Evolutionary conservation across 768 basidiomycete species (phyloP), one percentile per base, ranked within the genome.

Genomic region (Phanerochaete carnosa): DNA sequence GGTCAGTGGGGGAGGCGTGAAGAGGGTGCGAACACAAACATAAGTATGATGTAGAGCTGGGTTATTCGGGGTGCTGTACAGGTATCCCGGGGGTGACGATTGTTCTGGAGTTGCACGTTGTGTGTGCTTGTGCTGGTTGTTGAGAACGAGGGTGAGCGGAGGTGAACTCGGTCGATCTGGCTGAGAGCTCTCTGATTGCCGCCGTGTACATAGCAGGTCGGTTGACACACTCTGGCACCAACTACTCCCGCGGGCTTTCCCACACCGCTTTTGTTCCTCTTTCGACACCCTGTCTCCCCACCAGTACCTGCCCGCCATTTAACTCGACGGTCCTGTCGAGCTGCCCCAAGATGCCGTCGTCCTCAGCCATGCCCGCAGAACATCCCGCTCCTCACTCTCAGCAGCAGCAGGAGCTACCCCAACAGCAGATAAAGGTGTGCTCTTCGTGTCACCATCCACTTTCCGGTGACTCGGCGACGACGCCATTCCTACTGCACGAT

Each of bases 351-450:
- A 60, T 55, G 59, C 58, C 59, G 66, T 58, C 62, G 55, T 65
- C 62, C 65, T 33, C 45, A 61, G 68, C 66, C 61, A 85, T 85
- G 84, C 84, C 85, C 67, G 75, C 83, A 68, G 80, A 79, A 73
- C 80, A 81, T 68, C 67, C 65, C 58, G 62, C 66, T 57, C 55
- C 68, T 49, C 66, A 64, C 64, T 69, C 70, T 58, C 67, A 65
- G 37, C 45, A 64, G n/a, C 32, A 64, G 35, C 62, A 57, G 22
- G 71, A 73, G 30, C 68, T 45, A 35, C 26, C 53, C 47, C 72
- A 68, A 58, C 55, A 66, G 35, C 74, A 73, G 51, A 63, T 70
- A 37, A 76, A 76, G 65, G 64, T 71, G 58, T 75, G 75, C 59
- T 69, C 69, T 29, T 65, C 60, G 49, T 77, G 73, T 58, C 69